Percentiles rank a stretch among this genome's conserved stretches.
Conservation (phyloP, 2,329 filamentous ascomycete species). For the Cladosporium phlei region DNA sequence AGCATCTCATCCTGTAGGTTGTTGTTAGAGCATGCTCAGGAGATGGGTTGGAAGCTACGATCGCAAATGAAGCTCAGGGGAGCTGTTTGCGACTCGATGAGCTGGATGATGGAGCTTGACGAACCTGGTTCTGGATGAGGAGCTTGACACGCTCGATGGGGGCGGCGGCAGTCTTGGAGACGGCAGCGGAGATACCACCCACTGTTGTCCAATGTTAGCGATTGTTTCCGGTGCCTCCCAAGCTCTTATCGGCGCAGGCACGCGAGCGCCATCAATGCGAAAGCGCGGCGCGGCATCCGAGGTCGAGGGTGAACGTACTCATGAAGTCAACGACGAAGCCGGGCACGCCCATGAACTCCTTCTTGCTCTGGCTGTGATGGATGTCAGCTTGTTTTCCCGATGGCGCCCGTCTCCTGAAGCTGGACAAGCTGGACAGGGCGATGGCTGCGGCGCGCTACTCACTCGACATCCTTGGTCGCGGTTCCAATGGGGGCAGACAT, state of each 20-base stretch:
- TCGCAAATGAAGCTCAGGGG: slow-evolving; percentile 2
- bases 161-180: slow-evolving; percentile 99
- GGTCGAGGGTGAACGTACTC: slow-evolving; percentile 64
- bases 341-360: slow-evolving; percentile 31
- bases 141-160: slow-evolving; percentile 99
- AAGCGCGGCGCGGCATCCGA: neutral
- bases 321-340: slow-evolving; percentile 97
- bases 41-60: neutral
- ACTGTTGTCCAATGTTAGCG: slow-evolving; percentile 58
- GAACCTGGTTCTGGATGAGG: slow-evolving; percentile 99
- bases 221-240: slow-evolving; percentile 17
- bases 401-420: neutral
- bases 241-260: slow-evolving; percentile 27
- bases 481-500: slow-evolving; percentile 13
- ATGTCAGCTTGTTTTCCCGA: slow-evolving; percentile 3
- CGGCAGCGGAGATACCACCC: slow-evolving; percentile 99
- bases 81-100: slow-evolving; percentile 1
- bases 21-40: slow-evolving; percentile 5
- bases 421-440: no score
- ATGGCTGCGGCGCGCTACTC: slow-evolving; percentile 4
- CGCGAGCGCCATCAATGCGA: slow-evolving; percentile 7
- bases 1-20: slow-evolving; percentile 92
- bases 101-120: slow-evolving; percentile 38
- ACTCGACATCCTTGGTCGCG: slow-evolving; percentile 14
- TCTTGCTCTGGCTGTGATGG: slow-evolving; percentile 13